A percentile compares a stretch with the other conserved stretches of the same genome.
Conservation (phyloP, 2,329 filamentous ascomycete species). For the Gliomastix tumulicola region DNA sequence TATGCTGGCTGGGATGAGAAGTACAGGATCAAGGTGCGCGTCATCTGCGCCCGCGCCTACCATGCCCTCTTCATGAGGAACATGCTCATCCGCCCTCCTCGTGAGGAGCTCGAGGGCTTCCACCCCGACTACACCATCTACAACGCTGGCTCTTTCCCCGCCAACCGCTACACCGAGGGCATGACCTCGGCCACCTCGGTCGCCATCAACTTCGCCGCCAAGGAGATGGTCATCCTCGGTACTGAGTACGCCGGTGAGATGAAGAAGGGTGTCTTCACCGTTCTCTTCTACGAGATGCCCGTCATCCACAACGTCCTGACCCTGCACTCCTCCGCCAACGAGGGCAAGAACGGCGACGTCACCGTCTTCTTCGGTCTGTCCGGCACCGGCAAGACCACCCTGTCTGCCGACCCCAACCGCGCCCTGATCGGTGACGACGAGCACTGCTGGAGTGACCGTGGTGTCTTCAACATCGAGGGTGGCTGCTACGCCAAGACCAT, state of each 20-base stretch:
- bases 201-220: constrained; percentile 97
- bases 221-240: constrained; percentile 99
- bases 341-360: constrained; percentile 89
- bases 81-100: constrained; percentile 94
- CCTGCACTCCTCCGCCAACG: constrained; percentile 96
- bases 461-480: constrained; percentile 99
- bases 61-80: constrained; percentile 99
- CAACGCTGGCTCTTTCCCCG: constrained; percentile 97
- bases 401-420: constrained; percentile 95
- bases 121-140: constrained; percentile 99
- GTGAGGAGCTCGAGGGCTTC: constrained; percentile 93
- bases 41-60: constrained; percentile 97
- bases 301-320: constrained; percentile 99
- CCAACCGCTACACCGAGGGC: constrained; percentile 94
- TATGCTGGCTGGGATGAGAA: constrained; percentile 98
- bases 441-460: constrained; percentile 97
- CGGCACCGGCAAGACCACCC: constrained; percentile 96
- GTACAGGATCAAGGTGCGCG: constrained; percentile 94
- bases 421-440: constrained; percentile 96
- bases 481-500: constrained; percentile 99
- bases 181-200: constrained; percentile 99
- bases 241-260: constrained; percentile 85
- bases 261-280: constrained; percentile 97
- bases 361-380: constrained; percentile 99
- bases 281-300: constrained; percentile 99